Evolutionary conservation across 2,329 filamentous ascomycete species (phyloP), one percentile per base, ranked within the genome.

Genomic region (Aspergillus novoparasiticus): DNA sequence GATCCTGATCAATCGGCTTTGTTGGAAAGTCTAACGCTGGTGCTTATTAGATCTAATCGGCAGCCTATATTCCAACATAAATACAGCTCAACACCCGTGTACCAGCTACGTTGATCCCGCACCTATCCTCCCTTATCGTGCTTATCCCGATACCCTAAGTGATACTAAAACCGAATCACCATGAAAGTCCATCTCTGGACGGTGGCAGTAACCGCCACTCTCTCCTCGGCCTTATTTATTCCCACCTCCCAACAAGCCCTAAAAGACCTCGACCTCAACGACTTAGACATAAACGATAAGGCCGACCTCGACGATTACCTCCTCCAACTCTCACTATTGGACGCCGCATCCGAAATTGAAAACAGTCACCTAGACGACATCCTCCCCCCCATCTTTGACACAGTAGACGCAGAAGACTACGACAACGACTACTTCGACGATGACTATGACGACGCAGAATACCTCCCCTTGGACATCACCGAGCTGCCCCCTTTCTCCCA

Each of bases 171-270:
- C 12, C 14, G 4, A 56, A 21, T 10, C 46, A 63, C 11, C 2
- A 70, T 66, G 66, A 70, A 64, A 60, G 34, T 66, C 32, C 53
- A 51, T 26, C 72, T 76, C 57, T 59, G 66, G 53, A 71, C 84
- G 68, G 77, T 82, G 64, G 73, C 84, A 14, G 43, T 59, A 23
- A 48, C 55, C 30, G 78, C 80, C 60, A 79, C 82, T 16, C 68
- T 84, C 60, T 74, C 77, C 64, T 75, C 81, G 55, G 83, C 83
- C 56, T 78, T 86, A 61, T 81, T 86, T 54, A 77, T 85, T 60
- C 82, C 83, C 34, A 46, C 46, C 26, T 75, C 82, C 56, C 79
- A 84, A 64, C 72, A 83, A 62, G 75, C 64, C 30, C 54, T 69
- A 32, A 45, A 48, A 39, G 61, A 63, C 36, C 43, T 60, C 16